These are phyloP conservation scores for Panaeolus cyanescens DNA, from an alignment of 768 basidiomycete genomes.

Conservation along the genomic window DNA sequence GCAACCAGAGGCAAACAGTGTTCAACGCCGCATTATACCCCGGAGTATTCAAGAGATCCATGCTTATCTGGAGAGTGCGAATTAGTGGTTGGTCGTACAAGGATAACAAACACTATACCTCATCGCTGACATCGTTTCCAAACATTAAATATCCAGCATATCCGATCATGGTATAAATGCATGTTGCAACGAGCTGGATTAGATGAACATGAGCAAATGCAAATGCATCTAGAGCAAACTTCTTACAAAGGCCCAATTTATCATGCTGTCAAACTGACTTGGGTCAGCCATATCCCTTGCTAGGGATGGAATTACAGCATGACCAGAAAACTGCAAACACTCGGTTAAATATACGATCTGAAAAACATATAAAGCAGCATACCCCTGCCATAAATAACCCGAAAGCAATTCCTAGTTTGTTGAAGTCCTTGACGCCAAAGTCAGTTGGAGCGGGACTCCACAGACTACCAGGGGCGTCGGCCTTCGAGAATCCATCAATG, in stretches of 20 bases:
- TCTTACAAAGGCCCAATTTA: conserved; percentile 84
- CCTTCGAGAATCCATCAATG: conserved; percentile 79
- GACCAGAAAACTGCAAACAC: conserved; percentile 74
- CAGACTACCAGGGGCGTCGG: conserved; percentile 76
- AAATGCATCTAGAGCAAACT: background rate
- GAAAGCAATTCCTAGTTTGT: conserved; percentile 75
- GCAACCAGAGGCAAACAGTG: conserved; percentile 78
- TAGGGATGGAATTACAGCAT: conserved; percentile 88
- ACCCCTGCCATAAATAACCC: conserved; percentile 94
- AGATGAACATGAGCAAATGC: background rate
- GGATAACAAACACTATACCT: conserved; percentile 45
- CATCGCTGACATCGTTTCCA: conserved; percentile 75
- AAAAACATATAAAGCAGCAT: conserved; percentile 20
- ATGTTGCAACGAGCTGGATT: conserved; percentile 59
- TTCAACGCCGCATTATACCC: conserved; percentile 77
- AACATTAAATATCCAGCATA: conserved; percentile 92
- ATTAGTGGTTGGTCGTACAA: background rate
- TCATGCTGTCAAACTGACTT: conserved; percentile 76
- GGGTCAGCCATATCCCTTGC: conserved; percentile 91
- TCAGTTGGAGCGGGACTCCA: conserved; percentile 74
- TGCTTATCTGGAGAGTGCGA: conserved; percentile 63
- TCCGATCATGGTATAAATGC: conserved; percentile 68
- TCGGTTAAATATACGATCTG: background rate
- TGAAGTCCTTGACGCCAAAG: conserved; percentile 49
- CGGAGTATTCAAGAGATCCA: conserved; percentile 71